A percentile compares a stretch with the other conserved stretches of the same genome.
Evolutionary conservation across 1,284 basidiomycete genomes (phyloP).

Genomic region (Marasmius tenuissimus): DNA sequence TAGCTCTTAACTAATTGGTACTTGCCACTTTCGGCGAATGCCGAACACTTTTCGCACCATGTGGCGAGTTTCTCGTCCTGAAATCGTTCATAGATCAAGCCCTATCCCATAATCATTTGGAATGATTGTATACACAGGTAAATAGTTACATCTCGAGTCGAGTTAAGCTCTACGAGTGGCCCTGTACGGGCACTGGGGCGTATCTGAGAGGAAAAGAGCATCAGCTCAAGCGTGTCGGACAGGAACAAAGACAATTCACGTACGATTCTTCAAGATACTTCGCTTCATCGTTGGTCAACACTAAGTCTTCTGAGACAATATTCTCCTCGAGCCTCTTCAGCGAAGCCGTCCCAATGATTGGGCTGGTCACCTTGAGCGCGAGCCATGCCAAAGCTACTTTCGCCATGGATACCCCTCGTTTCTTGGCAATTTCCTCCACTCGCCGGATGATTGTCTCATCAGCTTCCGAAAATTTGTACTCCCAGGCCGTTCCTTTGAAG

Average conservation of each 20-base stretch:
- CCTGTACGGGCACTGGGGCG: background rate
- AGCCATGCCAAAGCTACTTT: conserved; percentile 30
- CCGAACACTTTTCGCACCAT: no score
- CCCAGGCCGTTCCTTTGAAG: conserved; percentile 3
- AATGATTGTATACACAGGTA: no score
- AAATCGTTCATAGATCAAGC: no score
- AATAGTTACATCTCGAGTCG: background rate
- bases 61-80: no score
- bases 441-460: conserved; percentile 26
- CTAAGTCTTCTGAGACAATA: conserved; percentile 5
- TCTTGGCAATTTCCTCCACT: conserved; percentile 29
- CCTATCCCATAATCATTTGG: no score
- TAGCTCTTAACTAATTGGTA: no score
- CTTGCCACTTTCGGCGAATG: no score
- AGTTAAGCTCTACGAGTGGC: background rate
- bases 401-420: conserved; percentile 24
- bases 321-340: conserved; percentile 12
- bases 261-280: conserved; percentile 17
- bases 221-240: background rate
- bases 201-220: background rate
- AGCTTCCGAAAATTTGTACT: conserved; percentile 6
- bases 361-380: conserved; percentile 22
- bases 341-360: conserved; percentile 21
- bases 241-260: background rate
- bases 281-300: conserved; percentile 9